A percentile compares a stretch with the other conserved stretches of the same genome.
Conservation (phyloP, 2,329 filamentous ascomycete species). For the Stagonosporopsis vannaccii region DNA sequence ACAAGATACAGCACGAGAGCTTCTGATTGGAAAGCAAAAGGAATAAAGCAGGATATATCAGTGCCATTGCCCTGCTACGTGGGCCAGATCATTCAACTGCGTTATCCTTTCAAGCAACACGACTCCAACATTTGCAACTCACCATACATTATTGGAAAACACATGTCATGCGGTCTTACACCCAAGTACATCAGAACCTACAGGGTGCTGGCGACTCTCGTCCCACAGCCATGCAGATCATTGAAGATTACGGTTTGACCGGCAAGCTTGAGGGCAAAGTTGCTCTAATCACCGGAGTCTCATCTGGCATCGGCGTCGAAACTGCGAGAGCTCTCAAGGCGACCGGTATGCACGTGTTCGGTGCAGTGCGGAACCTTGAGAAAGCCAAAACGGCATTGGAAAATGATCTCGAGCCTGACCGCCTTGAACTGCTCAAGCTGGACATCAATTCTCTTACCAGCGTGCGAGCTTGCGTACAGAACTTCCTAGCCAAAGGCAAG, state of each 20-base stretch:
- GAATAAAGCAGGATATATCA: not conserved
- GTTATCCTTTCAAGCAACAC: not conserved
- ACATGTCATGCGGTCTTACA: not conserved
- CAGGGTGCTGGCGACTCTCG: not conserved
- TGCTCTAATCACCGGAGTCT: not conserved
- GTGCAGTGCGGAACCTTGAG: not conserved
- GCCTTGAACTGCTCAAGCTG: constrained; percentile 41
- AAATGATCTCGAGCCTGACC: not conserved
- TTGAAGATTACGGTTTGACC: not conserved
- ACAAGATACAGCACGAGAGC: not conserved
- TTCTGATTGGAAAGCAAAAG: not conserved
- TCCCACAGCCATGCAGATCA: not conserved
- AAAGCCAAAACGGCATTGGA: not conserved
- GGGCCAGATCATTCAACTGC: not conserved
- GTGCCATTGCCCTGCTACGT: not conserved
- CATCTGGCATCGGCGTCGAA: not conserved
- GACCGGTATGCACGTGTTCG: not conserved
- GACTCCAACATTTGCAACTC: not conserved
- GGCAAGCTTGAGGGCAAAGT: not conserved
- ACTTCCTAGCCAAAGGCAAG: constrained; percentile 22
- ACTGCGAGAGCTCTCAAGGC: not conserved
- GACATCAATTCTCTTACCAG: constrained; percentile 23
- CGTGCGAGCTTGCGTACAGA: not conserved
- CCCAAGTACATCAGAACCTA: not conserved
- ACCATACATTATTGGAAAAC: not conserved